These are phyloP conservation scores for Plantago elongata DNA, from an alignment of 257 asterid species.

Conservation along the genomic window DNA sequence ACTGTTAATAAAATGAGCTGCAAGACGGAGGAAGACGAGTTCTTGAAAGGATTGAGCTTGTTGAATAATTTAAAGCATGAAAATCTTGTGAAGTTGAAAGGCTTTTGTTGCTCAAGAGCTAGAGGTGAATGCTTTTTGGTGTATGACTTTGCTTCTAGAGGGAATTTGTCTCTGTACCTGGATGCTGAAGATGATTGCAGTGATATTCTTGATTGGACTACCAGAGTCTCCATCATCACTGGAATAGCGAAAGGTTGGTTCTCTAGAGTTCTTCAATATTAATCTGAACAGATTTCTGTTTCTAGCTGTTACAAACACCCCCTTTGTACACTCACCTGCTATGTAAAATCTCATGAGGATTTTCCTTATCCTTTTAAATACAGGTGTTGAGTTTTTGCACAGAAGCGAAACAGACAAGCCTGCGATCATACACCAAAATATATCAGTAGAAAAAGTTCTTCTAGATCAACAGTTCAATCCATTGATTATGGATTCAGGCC, in stretches of 20 bases:
- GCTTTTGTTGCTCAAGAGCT: slow-evolving; percentile 84
- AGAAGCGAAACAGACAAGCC: slow-evolving; percentile 54
- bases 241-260: slow-evolving; percentile 87
- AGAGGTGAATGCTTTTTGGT: slow-evolving; percentile 84
- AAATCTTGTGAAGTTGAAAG: slow-evolving; percentile 68
- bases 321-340: not conserved
- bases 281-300: not conserved
- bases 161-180: slow-evolving; percentile 59
- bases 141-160: slow-evolving; percentile 65
- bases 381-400: slow-evolving; percentile 81
- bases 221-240: slow-evolving; percentile 60
- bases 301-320: not conserved
- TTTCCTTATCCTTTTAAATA: not conserved
- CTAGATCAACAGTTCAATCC: slow-evolving; percentile 60
- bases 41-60: slow-evolving; percentile 71
- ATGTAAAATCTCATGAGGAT: not conserved
- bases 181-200: slow-evolving; percentile 40
- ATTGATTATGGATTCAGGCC: slow-evolving; percentile 70
- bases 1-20: slow-evolving; percentile 70
- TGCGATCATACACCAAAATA: slow-evolving; percentile 78
- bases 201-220: slow-evolving; percentile 69
- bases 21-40: slow-evolving; percentile 69
- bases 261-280: not conserved
- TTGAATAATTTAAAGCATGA: slow-evolving; percentile 62
- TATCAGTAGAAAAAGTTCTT: slow-evolving; percentile 74